Evolutionary conservation across 305 asterid genomes (phyloP), one percentile per base, ranked within the genome.

Genomic region (Solanum hybrid): DNA sequence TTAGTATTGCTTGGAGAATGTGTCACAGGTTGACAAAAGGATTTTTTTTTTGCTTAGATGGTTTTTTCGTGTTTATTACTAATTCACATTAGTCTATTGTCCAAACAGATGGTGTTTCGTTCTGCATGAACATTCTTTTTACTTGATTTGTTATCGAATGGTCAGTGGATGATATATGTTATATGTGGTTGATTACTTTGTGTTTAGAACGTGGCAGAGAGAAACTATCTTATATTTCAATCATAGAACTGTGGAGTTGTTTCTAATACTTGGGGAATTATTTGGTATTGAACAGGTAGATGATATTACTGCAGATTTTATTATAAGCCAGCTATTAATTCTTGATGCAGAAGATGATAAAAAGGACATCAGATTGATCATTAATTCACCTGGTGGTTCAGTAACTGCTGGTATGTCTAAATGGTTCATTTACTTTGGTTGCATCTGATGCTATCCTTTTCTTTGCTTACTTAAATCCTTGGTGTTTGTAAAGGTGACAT

Each of bases 311-410:
- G 99, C 99, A 0, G 99, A 96, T 93, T 96, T 95, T 84, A 86
- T 96, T 87, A 94, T 97, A 80, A 95, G 96, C 91, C 98, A 96
- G 94, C 93, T 97, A 35, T 91, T 97, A 88, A 90, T 97, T 88
- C 97, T 97, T 69, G 99, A 96, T 89, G 95, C 98, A 4, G 97
- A 96, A 92, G 98, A 96, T 90, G 91, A 84, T 42, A 91, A 91
- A 84, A 96, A 94, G 81, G 99, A 97, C 91, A 97, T 97, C 92
- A 95, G 86, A 89, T 87, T 97, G 95, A 91, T 97, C 91, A 95
- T 97, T 87, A 96, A 96, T 92, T 95, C 98, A n/a, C 98, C 98
- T 16, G 98, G 99, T 91, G 98, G 99, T 89, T 96, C 99, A 32
- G 95, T 93, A 56, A 95, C 98, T 88, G 96, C 98, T 85, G 99